Base-by-base conservation (phyloP, 768 basidiomycete species). In the Pleurotus salmoneostramineus region DNA sequence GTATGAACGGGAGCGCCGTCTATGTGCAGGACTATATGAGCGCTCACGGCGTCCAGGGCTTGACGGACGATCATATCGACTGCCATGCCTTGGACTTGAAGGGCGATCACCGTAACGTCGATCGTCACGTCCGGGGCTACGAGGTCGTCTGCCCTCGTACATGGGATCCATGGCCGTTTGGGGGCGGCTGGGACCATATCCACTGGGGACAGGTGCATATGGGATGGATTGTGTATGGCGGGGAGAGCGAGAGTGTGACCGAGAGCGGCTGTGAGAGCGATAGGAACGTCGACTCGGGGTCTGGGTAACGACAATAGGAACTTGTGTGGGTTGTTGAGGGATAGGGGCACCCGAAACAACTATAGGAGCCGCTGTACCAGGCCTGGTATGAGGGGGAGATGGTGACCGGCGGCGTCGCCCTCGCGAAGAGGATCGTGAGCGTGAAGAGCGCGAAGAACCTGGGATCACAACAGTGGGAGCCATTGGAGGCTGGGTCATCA, bases 341-440 rank as follows among this genome's bases (percentile, higher is more conserved):
- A 58, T 55, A 2, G 59, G 58, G 10, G 55, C 45, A 34, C 57
- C 15, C 10, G 36, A 40, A 3, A 55, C 52, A 17, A 55, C 52
- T 42, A 55, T 10, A 21, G 52, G 36, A 42, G 32, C 36, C 10
- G 48, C 15, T 21, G 31, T 12, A 12, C n/a, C 40, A 55, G 27
- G 62, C 21, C 51, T 27, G 21, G 21, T 27, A 27, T 27, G 21
- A 27, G 21, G 21, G 21, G 21, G 61, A 5, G 60, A 59, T 54
- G 64, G 59, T 56, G 63, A 65, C 14, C 62, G 63, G 3, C 71
- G 67, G 34, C 63, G 65, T 51, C 65, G 66, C n/a, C 63, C 59
- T 36, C 64, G 65, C 27, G 52, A 56, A 3, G 56, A 57, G 33
- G 59, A 61, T 5, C 62, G 15, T 17, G 61, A 60, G 11, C 58